Conservation (phyloP, 2,329 filamentous ascomycete genomes). For the Onygena corvina region DNA sequence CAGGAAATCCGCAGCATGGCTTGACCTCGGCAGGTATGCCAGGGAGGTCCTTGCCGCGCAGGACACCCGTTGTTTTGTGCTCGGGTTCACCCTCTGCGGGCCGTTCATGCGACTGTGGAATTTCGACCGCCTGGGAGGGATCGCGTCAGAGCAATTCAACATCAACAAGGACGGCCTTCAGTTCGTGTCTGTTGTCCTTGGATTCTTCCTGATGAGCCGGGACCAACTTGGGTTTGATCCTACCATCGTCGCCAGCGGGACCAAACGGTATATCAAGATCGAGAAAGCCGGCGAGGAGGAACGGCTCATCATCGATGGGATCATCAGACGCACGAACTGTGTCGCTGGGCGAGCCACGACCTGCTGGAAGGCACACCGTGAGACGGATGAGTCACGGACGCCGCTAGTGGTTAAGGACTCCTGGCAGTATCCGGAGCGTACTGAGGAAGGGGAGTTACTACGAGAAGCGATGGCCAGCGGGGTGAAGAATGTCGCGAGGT, state of each 20-base stretch:
- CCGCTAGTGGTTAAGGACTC: conserved; percentile 18
- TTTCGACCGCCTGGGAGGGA: conserved; percentile 38
- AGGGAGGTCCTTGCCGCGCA: conserved; percentile 10
- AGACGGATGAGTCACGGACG: conserved; percentile 16
- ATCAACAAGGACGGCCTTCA: conserved; percentile 10
- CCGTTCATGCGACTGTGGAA: conserved; percentile 37
- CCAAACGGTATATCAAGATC: conserved; percentile 9
- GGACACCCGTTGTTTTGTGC: conserved; percentile 25
- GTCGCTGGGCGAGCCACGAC: conserved; percentile 34
- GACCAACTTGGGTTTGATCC: conserved; percentile 36
- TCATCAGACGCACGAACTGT: conserved; percentile 26
- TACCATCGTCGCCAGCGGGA: conserved; percentile 27
- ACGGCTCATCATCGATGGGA: conserved; percentile 31
- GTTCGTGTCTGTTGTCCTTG: conserved; percentile 6
- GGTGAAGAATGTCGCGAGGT: conserved; percentile 21
- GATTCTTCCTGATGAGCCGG: conserved; percentile 27
- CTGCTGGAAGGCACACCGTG: conserved; percentile 35
- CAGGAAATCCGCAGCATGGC: conserved; percentile 27
- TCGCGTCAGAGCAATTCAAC: conserved; percentile 26
- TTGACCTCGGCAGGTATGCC: conserved; percentile 21
- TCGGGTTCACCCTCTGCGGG: conserved; percentile 40
- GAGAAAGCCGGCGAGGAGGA: conserved; percentile 21
- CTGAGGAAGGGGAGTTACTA: conserved; percentile 21
- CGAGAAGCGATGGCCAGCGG: conserved; percentile 17
- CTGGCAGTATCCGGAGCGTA: conserved; percentile 22